Evolutionary conservation across 2,329 filamentous ascomycete genomes (phyloP).

Genomic region (Fusarium tricinctum): DNA sequence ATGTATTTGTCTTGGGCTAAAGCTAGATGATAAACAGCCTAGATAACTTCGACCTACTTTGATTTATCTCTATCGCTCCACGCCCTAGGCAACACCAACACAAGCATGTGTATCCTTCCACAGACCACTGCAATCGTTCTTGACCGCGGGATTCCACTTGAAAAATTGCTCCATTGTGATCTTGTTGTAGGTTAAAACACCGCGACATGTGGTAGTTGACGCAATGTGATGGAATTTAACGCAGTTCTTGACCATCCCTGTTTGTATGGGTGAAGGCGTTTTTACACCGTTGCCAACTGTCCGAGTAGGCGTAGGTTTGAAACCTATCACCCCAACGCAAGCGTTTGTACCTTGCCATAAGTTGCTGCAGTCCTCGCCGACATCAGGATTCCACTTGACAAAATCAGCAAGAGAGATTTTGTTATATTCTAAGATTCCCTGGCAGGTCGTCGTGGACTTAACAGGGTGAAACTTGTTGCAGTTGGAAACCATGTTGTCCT

Average conservation of each 20-base stretch:
- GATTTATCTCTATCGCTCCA: no score
- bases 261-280: background rate
- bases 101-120: background rate
- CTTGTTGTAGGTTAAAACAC: background rate
- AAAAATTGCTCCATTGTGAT: background rate
- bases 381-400: no score
- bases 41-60: no score
- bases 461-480: conserved; percentile 16
- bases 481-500: background rate
- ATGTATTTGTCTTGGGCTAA: no score
- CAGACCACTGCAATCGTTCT: background rate
- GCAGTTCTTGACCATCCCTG: background rate
- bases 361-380: background rate
- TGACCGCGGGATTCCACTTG: background rate
- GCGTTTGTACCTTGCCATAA: conserved; percentile 1
- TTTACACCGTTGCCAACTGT: background rate
- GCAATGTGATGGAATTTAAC: background rate
- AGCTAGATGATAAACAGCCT: no score
- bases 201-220: background rate
- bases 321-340: conserved; percentile 2
- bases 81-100: background rate
- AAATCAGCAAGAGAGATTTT: conserved; percentile 14
- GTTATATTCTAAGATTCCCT: conserved; percentile 9
- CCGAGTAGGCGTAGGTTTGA: background rate
- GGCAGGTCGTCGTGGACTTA: background rate